Percentiles rank a stretch among this genome's conserved stretches.
These are phyloP conservation scores for Adiantum capillusveneris DNA, from an alignment of 75 land plant species.

Conservation along the genomic window DNA sequence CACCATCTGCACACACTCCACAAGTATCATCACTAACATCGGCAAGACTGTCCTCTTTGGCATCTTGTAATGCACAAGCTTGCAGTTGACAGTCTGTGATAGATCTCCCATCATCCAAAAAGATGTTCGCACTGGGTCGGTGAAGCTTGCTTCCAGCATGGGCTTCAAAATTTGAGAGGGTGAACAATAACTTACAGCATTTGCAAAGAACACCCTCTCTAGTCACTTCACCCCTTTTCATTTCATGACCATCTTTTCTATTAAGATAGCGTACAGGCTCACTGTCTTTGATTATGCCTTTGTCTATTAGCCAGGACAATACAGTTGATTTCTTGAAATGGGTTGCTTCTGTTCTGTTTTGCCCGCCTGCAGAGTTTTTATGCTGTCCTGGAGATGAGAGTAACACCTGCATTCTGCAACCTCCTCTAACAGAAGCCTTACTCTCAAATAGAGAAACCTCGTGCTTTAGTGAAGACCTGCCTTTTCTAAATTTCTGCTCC, in stretches of 20 bases:
- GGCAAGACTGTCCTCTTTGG: constrained; percentile 5
- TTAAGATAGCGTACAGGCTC: constrained; percentile 38
- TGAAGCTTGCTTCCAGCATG: constrained; percentile 57
- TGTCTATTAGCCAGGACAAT: constrained; percentile 71
- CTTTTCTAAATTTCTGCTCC: not conserved
- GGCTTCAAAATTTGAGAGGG: constrained; percentile 44
- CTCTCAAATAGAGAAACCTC: too few relatives aligned
- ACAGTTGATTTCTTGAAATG: constrained; percentile 12
- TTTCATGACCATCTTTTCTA: constrained; percentile 16
- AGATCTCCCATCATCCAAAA: constrained; percentile 73
- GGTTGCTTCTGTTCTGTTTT: constrained; percentile 1
- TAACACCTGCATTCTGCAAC: constrained; percentile 28
- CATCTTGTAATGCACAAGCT: not conserved
- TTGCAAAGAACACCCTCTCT: constrained; percentile 58
- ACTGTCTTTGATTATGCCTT: constrained; percentile 33
- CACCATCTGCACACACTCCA: constrained; percentile 68
- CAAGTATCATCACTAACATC: constrained; percentile 53
- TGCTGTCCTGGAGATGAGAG: constrained; percentile 18
- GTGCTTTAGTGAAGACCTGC: not conserved
- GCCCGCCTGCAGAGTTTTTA: not conserved
- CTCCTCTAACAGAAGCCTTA: constrained; percentile 4
- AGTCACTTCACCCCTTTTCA: constrained; percentile 46
- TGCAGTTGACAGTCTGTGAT: constrained; percentile 59
- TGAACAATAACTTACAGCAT: constrained; percentile 41
- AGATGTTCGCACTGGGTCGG: constrained; percentile 41